Percentiles rank a stretch among this genome's conserved stretches.
phyloP scores from a whole-genome alignment of 2,329 filamentous ascomycete species.

The Ophiostoma quercus region DNA sequence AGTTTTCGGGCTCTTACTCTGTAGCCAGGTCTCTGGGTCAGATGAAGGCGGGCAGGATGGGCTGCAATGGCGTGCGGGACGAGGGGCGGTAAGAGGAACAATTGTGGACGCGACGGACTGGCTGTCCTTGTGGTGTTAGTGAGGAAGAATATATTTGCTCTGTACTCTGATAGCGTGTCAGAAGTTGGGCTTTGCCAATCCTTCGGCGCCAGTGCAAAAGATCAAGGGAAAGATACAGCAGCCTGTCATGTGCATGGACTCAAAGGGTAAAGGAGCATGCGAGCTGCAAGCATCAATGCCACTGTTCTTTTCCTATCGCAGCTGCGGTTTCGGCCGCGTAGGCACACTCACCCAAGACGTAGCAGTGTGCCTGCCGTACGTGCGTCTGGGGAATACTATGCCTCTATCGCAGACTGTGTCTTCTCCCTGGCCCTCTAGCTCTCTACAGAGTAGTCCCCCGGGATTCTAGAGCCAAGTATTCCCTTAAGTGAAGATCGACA shows the following conservation, averaged over 20 bases:
- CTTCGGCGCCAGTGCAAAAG: not conserved
- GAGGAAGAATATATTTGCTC: not conserved
- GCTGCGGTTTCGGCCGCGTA: not conserved
- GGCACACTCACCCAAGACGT: not conserved
- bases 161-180: not conserved
- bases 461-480: not conserved
- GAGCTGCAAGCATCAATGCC: not conserved
- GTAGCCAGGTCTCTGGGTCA: not conserved
- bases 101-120: not conserved
- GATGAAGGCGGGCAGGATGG: not conserved
- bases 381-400: not conserved
- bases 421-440: not conserved
- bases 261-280: not conserved
- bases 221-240: not conserved
- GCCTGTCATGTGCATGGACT: not conserved
- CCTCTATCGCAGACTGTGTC: not conserved
- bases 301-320: not conserved
- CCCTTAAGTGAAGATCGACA: slow-evolving; percentile 33
- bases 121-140: not conserved
- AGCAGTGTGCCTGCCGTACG: not conserved
- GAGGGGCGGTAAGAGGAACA: not conserved
- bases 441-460: not conserved
- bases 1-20: not conserved
- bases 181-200: not conserved
- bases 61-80: not conserved